Evolutionary conservation across 306 rosid species (phyloP).

Genomic region (Vigna unguiculata): DNA sequence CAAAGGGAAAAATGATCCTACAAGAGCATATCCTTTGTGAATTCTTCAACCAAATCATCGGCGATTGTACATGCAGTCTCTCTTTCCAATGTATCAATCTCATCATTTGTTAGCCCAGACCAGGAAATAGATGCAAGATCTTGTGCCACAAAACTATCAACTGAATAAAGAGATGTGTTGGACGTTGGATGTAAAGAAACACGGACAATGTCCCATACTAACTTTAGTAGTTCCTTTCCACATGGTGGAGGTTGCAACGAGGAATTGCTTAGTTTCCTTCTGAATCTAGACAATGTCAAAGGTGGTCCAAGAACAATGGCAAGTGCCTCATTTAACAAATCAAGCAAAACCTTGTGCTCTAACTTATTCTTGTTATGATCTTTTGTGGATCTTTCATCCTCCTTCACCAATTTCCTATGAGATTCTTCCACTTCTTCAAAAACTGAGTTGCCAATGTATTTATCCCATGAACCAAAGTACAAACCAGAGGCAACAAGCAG

Average conservation of each 20-base stretch:
- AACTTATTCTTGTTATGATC: constrained; percentile 46
- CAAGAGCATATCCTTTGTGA: constrained; percentile 59
- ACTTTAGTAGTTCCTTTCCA: constrained; percentile 65
- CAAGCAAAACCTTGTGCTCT: constrained; percentile 66
- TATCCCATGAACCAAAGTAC: constrained; percentile 66
- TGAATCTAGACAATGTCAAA: constrained; percentile 48
- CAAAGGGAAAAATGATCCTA: constrained; percentile 16
- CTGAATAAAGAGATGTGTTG: constrained; percentile 47
- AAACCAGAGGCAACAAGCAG: constrained; percentile 77
- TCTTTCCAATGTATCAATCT: constrained; percentile 52
- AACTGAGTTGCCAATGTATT: constrained; percentile 58
- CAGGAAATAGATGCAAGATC: constrained; percentile 60
- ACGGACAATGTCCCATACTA: constrained; percentile 61
- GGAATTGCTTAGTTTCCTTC: constrained; percentile 52
- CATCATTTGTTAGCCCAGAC: constrained; percentile 55
- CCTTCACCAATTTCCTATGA: constrained; percentile 49
- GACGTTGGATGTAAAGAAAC: constrained; percentile 49
- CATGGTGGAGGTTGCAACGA: constrained; percentile 49
- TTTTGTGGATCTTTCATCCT: constrained; percentile 46
- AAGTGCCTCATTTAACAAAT: constrained; percentile 75
- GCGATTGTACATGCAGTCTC: constrained; percentile 59
- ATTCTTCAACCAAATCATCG: constrained; percentile 70
- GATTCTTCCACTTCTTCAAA: constrained; percentile 85
- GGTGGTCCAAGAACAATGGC: constrained; percentile 64
- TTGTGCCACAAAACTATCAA: constrained; percentile 60